Conservation (phyloP, 306 rosid genomes). For the Delonix regia region DNA sequence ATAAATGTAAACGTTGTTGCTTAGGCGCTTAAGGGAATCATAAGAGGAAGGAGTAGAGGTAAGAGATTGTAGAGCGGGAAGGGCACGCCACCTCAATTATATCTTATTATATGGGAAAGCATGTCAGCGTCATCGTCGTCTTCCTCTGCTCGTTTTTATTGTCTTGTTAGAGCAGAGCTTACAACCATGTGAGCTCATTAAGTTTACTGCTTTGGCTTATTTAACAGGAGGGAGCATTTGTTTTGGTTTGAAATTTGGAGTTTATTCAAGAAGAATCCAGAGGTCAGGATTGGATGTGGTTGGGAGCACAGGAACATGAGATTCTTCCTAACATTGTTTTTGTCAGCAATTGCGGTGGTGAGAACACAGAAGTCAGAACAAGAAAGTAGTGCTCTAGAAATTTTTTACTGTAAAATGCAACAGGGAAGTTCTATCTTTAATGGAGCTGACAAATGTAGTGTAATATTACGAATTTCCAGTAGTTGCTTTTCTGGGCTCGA, state of each 20-base stretch:
- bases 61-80: background rate
- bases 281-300: no score
- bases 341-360: background rate
- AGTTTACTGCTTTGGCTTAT: background rate
- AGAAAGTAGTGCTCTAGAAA: no score
- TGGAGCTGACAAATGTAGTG: no score
- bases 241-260: background rate
- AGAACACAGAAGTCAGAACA: background rate
- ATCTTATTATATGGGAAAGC: background rate
- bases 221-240: background rate
- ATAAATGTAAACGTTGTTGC: background rate
- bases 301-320: background rate
- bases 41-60: background rate
- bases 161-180: background rate
- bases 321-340: background rate
- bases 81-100: background rate
- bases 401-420: no score
- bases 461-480: no score
- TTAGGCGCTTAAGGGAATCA: background rate
- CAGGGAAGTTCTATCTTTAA: no score
- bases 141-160: background rate
- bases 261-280: no score
- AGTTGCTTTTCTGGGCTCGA: no score
- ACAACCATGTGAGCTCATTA: slow-evolving; percentile 2
- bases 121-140: background rate